A percentile compares a stretch with the other conserved stretches of the same genome.
Evolutionary conservation across 2,329 filamentous ascomycete genomes (phyloP).

Genomic region (Escovopsis sp.): DNA sequence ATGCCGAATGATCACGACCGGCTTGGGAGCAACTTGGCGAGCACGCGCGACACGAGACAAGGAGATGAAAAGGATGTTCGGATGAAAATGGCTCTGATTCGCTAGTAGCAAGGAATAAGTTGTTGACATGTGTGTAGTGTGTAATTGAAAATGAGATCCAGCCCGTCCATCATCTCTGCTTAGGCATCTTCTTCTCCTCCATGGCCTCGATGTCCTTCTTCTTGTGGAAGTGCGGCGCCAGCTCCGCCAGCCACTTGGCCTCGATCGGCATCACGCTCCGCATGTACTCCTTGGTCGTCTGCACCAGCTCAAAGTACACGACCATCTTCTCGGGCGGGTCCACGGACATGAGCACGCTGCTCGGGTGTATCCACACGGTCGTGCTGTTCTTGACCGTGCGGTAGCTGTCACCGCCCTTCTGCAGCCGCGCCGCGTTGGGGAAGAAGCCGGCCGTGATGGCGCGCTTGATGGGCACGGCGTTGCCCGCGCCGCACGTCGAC

Average conservation of each 20-base stretch:
- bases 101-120: no score
- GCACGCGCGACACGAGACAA: no score
- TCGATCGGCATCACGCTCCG: conserved; percentile 74
- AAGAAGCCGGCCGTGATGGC: conserved; percentile 89
- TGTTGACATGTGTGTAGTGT: background rate
- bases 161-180: conserved; percentile 12
- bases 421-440: conserved; percentile 73
- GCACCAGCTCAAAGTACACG: conserved; percentile 71
- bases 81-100: no score
- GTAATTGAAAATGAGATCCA: background rate
- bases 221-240: conserved; percentile 91
- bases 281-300: conserved; percentile 88
- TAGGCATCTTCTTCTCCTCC: conserved; percentile 53
- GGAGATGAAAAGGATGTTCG: no score
- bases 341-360: conserved; percentile 61
- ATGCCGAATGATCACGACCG: background rate
- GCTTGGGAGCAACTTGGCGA: background rate
- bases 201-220: conserved; percentile 74
- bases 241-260: conserved; percentile 70
- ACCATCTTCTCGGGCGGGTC: conserved; percentile 70
- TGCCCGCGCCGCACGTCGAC: conserved; percentile 48
- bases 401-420: conserved; percentile 75
- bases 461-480: conserved; percentile 66
- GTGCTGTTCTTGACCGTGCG: conserved; percentile 82
- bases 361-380: conserved; percentile 84